These are phyloP conservation scores for Cryphonectria japonica DNA, from an alignment of 2,329 filamentous ascomycete genomes.

Conservation along the genomic window DNA sequence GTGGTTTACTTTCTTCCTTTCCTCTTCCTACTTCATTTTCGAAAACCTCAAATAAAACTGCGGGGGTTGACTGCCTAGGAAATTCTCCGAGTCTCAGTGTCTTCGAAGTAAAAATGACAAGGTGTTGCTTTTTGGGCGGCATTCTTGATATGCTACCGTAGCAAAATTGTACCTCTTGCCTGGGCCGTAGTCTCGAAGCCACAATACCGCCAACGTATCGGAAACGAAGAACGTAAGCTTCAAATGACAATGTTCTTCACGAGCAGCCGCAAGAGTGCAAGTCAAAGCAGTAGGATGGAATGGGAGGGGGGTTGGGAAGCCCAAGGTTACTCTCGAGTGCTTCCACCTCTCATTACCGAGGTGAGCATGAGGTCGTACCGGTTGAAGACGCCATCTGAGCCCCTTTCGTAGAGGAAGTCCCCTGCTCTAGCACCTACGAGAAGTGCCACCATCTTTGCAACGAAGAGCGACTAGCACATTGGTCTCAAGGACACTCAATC, in stretches of 20 bases:
- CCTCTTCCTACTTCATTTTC: not conserved
- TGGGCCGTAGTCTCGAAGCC: not conserved
- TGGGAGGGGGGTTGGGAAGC: not conserved
- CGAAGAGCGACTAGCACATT: not conserved
- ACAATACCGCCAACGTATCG: not conserved
- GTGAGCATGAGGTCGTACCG: not conserved
- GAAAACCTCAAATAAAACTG: not conserved
- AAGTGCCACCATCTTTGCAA: not conserved
- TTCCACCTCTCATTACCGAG: not conserved
- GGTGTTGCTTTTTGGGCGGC: not conserved
- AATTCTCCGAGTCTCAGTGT: not conserved
- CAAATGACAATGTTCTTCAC: not conserved
- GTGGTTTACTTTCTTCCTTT: not conserved
- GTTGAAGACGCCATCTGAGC: too few species aligned
- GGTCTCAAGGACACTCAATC: not conserved
- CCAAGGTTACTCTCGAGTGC: not conserved
- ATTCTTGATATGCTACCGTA: not conserved
- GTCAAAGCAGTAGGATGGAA: not conserved
- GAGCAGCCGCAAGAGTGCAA: not conserved
- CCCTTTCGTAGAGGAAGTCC: too few species aligned
- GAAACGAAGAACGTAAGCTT: not conserved
- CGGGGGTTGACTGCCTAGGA: not conserved
- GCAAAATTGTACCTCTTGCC: not conserved
- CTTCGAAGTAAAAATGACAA: not conserved
- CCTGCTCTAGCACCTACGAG: too few species aligned